These are phyloP conservation scores for Globisporangium megalacanthum DNA, from an alignment of 352 stramenopile genomes.

Conservation along the genomic window DNA sequence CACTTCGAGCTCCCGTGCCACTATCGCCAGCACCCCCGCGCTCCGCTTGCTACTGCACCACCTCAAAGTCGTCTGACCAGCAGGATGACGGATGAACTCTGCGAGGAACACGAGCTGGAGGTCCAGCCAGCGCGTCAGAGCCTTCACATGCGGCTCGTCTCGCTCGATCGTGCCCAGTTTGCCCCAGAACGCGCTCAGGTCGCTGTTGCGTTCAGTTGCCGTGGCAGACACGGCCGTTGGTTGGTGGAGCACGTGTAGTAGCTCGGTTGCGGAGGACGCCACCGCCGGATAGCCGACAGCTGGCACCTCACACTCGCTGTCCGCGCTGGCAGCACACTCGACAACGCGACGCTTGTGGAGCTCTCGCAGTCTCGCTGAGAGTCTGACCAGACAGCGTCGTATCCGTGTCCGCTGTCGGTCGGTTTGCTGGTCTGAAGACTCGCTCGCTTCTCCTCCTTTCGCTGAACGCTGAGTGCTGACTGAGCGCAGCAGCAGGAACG, in stretches of 20 bases:
- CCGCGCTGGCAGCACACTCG: not conserved
- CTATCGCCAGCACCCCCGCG: not conserved
- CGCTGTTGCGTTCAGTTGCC: not conserved
- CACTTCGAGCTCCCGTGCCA: constrained; percentile 3
- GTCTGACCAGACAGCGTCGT: constrained; percentile 2
- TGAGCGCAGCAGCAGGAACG: constrained; percentile 13
- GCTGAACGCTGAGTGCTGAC: not conserved
- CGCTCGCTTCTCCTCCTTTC: not conserved
- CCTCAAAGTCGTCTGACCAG: not conserved
- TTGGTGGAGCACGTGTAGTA: constrained; percentile 2
- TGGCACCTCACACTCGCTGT: not conserved
- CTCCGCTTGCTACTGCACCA: not conserved
- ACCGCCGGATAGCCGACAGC: not conserved
- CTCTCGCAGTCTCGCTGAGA: constrained; percentile 3
- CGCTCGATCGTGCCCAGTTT: constrained; percentile 10
- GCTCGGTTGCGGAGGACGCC: constrained; percentile 3
- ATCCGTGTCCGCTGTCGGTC: not conserved
- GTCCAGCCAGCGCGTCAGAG: constrained; percentile 17
- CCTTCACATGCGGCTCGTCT: constrained; percentile 11
- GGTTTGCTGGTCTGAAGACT: not conserved
- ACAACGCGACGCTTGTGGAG: not conserved
- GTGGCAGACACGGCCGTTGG: not conserved
- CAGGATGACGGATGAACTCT: constrained; percentile 14
- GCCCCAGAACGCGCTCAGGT: constrained; percentile 13
- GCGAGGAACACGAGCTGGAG: constrained; percentile 30